phyloP scores from a whole-genome alignment of 2,329 filamentous ascomycete species.

The Sporothrix inflata region DNA sequence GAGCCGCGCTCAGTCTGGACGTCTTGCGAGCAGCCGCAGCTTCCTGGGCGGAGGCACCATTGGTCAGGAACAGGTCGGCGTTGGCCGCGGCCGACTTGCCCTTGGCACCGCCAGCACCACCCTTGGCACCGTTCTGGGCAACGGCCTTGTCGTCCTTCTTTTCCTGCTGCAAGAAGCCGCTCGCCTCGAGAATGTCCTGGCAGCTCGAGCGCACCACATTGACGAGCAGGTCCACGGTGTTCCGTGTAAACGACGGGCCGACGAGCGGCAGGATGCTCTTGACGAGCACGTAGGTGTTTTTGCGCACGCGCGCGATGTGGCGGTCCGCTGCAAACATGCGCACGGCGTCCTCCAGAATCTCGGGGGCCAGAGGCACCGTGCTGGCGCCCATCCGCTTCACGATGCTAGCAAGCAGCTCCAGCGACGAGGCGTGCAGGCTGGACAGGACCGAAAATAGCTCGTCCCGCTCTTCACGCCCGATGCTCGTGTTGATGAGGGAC shows the following conservation, averaged over 20 bases:
- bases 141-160: conserved; percentile 31
- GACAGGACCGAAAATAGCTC: conserved; percentile 75
- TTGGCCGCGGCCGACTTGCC: conserved; percentile 57
- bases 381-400: conserved; percentile 60
- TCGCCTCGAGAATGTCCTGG: conserved; percentile 67
- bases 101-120: background rate
- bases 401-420: conserved; percentile 64
- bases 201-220: conserved; percentile 70
- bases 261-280: conserved; percentile 60
- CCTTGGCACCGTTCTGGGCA: conserved; percentile 28
- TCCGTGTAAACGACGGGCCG: conserved; percentile 69
- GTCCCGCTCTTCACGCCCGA: conserved; percentile 80
- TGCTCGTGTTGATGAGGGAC: conserved; percentile 70
- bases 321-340: conserved; percentile 69
- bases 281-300: conserved; percentile 62
- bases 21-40: conserved; percentile 31
- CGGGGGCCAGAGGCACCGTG: conserved; percentile 62
- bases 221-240: conserved; percentile 65
- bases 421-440: conserved; percentile 70
- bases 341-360: conserved; percentile 70
- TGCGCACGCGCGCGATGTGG: conserved; percentile 58
- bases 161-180: conserved; percentile 43
- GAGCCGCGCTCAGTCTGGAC: conserved; percentile 47
- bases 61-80: conserved; percentile 69
- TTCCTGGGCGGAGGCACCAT: conserved; percentile 28